Base-by-base conservation (phyloP, 1,139 yeast genomes). In the Blastobotrys ciferrii region DNA sequence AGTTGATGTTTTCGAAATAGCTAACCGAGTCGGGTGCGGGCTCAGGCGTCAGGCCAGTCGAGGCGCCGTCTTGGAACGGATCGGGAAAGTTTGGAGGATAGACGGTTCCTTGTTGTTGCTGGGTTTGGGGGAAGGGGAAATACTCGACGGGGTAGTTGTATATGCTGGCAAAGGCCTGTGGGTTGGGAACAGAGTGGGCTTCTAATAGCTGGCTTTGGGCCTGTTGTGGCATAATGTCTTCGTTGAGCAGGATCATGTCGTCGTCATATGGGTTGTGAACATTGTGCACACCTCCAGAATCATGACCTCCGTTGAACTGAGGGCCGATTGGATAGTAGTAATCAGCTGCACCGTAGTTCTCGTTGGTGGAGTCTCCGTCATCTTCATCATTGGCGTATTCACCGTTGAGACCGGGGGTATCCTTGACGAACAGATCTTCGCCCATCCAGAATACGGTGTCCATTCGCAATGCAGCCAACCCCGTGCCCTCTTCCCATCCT, bases 401-500 rank as follows among this genome's bases (percentile, higher is more conserved):
- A 9, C 53, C 53, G 32, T 47, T 47, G 20, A 50, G 36, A 2
- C 53, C 53, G 2, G 53, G 53, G 1, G 53, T 50, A 2, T 45
- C 42, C 12, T 45, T 43, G 20, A 15, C 48, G 40, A 60, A 57
- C 32, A 60, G 46, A 6, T 52, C 54, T 17, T 53, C 55, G 25
- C 67, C 69, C 55, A 58, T 58, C 57, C 65, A 61, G 40, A 66
- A 65, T 4, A 67, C 61, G 2, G 67, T 55, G 42, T 67, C 70
- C 58, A 68, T 62, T 9, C 70, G 54, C 45, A 65, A 57, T 0
- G 62, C 61, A 0, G 71, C 71, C 17, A 67, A 52, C 6, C 70
- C 70, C 6, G 70, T 61, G 17, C 71, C 71, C 46, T 68, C 71
- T 39, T 64, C 69, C 71, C 67, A 63, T 12, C 64, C 63, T 46